Base-by-base conservation (phyloP, 2,329 filamentous ascomycete genomes). In the Neofusicoccum sp. region DNA sequence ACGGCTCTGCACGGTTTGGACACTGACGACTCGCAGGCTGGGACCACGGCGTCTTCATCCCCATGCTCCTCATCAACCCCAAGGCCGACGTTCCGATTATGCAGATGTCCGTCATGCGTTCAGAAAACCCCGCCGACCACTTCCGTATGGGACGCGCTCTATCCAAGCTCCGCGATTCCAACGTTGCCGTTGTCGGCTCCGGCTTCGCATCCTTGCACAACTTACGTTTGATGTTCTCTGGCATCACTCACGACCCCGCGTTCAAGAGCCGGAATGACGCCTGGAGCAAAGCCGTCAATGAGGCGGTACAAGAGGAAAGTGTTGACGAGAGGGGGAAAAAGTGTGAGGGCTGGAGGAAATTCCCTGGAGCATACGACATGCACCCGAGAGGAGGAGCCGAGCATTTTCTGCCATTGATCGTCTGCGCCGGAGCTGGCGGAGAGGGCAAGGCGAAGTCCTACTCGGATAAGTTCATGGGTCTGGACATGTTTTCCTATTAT, bases 1-100 rank as follows among this genome's bases (percentile, higher is more conserved):
- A 11, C 12, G 12, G n/a, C n/a, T 14, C 28, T 12, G 6, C 3
- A 12, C 36, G 28, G 28, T 3, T 34, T 9, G 6, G 24, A 43
- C 7, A 58, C 56, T 58, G 30, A 41, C 34, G 28, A 9, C 24
- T 2, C n/a, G 34, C 41, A 73, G 77, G 79, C 61, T 86, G 84
- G 84, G 84, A 86, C 67, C 84, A 86, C 67, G 84, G 84, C 73
- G 82, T 86, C 61, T 86, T 86, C 69, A 71, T 86, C 28, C 84
- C 84, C 6, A 75, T 86, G 72, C 75, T 79, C 47, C 80, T 86
- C 44, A 79, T 83, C 65, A 71, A 80, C 60, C 84, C 84, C 20
- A 65, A 73, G 43, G 84, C 82, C 64, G 72, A 78, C 61, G 68
- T 84, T 2, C 84, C 84, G 49, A 75, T 86, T 31, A 74, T 86